These are phyloP conservation scores for Hyaloscypha variabilis DNA, from an alignment of 495 filamentous ascomycete species.

Conservation along the genomic window DNA sequence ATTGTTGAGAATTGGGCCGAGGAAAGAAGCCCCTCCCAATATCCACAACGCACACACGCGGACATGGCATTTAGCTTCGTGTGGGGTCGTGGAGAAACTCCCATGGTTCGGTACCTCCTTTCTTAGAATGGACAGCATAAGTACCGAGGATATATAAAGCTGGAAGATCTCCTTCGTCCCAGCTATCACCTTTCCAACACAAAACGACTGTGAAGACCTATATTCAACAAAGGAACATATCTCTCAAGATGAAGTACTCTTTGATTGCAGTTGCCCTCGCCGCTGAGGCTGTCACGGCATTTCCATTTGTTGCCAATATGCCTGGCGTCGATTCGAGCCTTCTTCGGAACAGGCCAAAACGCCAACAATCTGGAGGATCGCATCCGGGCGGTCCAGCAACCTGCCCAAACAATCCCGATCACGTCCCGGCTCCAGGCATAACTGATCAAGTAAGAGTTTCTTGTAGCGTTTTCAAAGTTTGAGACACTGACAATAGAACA, in stretches of 20 bases:
- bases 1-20: not conserved
- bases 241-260: slow-evolving; percentile 27
- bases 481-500: too few species aligned
- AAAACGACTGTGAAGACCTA: not conserved
- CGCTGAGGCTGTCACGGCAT: slow-evolving; percentile 27
- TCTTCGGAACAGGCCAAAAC: slow-evolving; percentile 15
- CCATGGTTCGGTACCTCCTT: not conserved
- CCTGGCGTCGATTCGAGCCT: slow-evolving; percentile 37
- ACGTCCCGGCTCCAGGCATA: slow-evolving; percentile 35
- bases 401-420: slow-evolving; percentile 43
- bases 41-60: not conserved
- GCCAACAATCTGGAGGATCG: slow-evolving; percentile 13
- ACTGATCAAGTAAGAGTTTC: slow-evolving; percentile 8
- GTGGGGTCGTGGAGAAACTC: not conserved
- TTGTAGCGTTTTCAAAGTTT: too few species aligned
- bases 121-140: not conserved
- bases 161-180: not conserved
- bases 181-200: not conserved
- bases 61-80: not conserved
- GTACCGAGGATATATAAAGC: not conserved
- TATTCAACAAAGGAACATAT: not conserved
- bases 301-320: slow-evolving; percentile 38
- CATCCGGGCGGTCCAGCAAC: slow-evolving; percentile 31
- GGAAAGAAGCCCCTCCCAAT: not conserved
- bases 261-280: slow-evolving; percentile 20